Conservation (phyloP, 1,139 yeast genomes). For the Candida mesenterica region DNA sequence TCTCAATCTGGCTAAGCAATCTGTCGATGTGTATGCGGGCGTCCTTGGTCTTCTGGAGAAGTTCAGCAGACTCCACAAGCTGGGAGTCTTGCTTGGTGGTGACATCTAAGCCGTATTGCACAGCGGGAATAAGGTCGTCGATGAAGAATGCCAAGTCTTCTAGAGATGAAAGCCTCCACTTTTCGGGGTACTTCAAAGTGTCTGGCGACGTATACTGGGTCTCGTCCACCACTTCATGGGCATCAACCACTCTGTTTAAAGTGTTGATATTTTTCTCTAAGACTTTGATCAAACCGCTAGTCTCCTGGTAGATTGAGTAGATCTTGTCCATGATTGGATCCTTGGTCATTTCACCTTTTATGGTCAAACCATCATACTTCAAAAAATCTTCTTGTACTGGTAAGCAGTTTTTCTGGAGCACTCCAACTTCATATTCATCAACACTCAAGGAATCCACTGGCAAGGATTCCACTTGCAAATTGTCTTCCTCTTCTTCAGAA, state of each 20-base stretch:
- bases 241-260: constrained; percentile 8
- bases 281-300: constrained; percentile 10
- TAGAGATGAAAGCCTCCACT: constrained; percentile 13
- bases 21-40: constrained; percentile 14
- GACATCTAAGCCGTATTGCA: not conserved
- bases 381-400: constrained; percentile 11
- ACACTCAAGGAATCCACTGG: constrained; percentile 1
- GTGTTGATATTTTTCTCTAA: constrained; percentile 11
- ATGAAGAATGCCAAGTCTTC: constrained; percentile 9
- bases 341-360: constrained; percentile 2
- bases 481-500: constrained; percentile 6
- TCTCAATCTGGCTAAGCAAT: constrained; percentile 14
- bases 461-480: not conserved
- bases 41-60: constrained; percentile 10
- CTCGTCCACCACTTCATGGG: constrained; percentile 7
- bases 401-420: constrained; percentile 8
- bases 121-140: constrained; percentile 7
- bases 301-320: constrained; percentile 7
- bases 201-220: constrained; percentile 5
- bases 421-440: constrained; percentile 5
- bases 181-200: constrained; percentile 9
- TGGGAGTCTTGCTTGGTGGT: not conserved
- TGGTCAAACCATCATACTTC: constrained; percentile 11
- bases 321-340: constrained; percentile 7
- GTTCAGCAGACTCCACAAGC: constrained; percentile 6